Evolutionary conservation across 2,329 filamentous ascomycete species (phyloP).

Genomic region (Phialophora chinensis): DNA sequence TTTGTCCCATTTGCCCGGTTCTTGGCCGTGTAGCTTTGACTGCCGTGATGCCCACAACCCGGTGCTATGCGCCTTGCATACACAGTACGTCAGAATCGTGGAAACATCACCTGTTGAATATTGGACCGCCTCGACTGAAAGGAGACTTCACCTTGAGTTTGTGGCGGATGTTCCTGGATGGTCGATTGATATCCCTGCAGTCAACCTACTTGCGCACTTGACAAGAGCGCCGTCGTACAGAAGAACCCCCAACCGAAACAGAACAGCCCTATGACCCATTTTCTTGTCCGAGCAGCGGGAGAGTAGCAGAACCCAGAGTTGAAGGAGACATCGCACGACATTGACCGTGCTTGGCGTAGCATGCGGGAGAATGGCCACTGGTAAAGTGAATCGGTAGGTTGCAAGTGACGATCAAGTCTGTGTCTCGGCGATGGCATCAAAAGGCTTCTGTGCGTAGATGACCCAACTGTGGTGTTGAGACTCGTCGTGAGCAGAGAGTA

Average conservation of each 20-base stretch:
- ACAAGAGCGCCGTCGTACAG: too few relatives aligned
- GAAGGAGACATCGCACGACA: too few relatives aligned
- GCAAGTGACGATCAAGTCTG: background rate
- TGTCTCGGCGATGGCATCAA: background rate
- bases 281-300: background rate
- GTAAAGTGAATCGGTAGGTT: too few relatives aligned
- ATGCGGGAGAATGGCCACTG: too few relatives aligned
- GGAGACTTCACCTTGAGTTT: background rate
- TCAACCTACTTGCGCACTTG: background rate
- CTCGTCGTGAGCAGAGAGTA: background rate
- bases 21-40: too few relatives aligned
- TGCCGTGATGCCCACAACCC: too few relatives aligned
- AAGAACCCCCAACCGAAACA: background rate
- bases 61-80: background rate
- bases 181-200: too few relatives aligned
- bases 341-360: too few relatives aligned
- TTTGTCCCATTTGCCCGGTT: too few relatives aligned
- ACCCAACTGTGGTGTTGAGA: background rate
- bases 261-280: background rate
- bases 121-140: background rate
- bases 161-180: too few relatives aligned
- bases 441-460: background rate
- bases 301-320: too few relatives aligned
- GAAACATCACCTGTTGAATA: background rate
- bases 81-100: background rate